phyloP scores from a whole-genome alignment of 176 grass and related monocot genomes.

The Aegilops speltoides region DNA sequence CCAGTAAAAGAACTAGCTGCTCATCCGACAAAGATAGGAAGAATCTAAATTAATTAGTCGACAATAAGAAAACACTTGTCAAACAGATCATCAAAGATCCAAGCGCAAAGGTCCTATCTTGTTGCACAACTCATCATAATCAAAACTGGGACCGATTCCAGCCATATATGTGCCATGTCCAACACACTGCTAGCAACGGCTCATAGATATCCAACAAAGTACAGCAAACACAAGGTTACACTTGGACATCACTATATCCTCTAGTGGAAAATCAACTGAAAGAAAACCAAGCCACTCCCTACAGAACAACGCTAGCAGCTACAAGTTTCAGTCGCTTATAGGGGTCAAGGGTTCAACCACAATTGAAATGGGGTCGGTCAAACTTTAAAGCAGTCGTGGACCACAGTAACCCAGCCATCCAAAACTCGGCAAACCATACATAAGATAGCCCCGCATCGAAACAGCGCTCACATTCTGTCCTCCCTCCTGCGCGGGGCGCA shows the following conservation, averaged over 20 bases:
- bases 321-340: not conserved
- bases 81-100: no score
- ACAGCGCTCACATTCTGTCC: constrained; percentile 44
- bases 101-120: no score
- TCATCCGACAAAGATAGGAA: no score
- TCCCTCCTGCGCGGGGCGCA: constrained; percentile 47
- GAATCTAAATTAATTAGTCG: no score
- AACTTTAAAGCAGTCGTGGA: not conserved
- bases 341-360: not conserved
- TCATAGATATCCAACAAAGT: no score
- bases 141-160: no score
- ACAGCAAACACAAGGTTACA: not conserved
- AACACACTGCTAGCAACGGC: no score
- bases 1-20: no score
- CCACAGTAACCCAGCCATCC: not conserved
- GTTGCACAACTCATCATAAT: no score
- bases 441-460: not conserved
- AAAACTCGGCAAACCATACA: constrained; percentile 1
- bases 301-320: not conserved
- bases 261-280: not conserved
- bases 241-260: not conserved
- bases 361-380: not conserved
- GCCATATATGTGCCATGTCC: no score
- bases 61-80: no score
- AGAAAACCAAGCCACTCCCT: not conserved